Percentiles rank a stretch among this genome's conserved stretches.
phyloP scores from a whole-genome alignment of 768 basidiomycete genomes.

The Infundibulicybe gibba region DNA sequence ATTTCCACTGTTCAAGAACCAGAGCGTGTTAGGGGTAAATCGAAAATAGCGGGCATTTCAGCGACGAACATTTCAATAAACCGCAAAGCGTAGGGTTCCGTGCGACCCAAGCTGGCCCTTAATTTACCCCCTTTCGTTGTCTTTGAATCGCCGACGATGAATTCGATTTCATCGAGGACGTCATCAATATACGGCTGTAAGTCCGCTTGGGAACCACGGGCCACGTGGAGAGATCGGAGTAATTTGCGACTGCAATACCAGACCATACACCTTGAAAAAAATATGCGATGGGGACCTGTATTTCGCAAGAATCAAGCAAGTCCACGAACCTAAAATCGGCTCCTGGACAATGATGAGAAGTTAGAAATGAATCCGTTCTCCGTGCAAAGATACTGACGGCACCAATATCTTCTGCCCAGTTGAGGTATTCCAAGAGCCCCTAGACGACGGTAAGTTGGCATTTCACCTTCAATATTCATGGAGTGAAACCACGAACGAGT shows the following conservation, averaged over 20 bases:
- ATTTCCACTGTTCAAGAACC: no score
- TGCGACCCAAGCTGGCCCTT: slow-evolving; percentile 51
- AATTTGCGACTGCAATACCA: slow-evolving; percentile 25
- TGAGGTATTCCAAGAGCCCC: slow-evolving; percentile 37
- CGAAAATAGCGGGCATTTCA: background rate
- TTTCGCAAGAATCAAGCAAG: background rate
- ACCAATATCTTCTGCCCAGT: slow-evolving; percentile 36
- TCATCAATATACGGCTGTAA: slow-evolving; percentile 30
- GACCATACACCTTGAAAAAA: slow-evolving; percentile 18
- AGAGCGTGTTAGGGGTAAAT: background rate
- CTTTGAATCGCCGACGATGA: slow-evolving; percentile 45
- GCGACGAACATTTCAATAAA: slow-evolving; percentile 28
- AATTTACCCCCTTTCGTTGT: slow-evolving; percentile 34
- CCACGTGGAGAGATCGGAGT: slow-evolving; percentile 32
- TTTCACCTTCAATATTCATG: background rate
- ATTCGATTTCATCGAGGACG: slow-evolving; percentile 43
- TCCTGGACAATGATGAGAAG: slow-evolving; percentile 10
- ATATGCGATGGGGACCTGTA: no score
- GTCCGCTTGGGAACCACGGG: slow-evolving; percentile 27
- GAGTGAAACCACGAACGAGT: slow-evolving; percentile 32
- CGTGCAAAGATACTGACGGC: slow-evolving; percentile 16
- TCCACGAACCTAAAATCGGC: slow-evolving; percentile 23
- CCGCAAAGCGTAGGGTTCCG: slow-evolving; percentile 44
- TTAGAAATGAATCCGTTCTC: background rate
- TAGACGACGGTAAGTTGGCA: slow-evolving; percentile 1